Base-by-base conservation (phyloP, 805 yeast species). In the Candida endomychidarum region DNA sequence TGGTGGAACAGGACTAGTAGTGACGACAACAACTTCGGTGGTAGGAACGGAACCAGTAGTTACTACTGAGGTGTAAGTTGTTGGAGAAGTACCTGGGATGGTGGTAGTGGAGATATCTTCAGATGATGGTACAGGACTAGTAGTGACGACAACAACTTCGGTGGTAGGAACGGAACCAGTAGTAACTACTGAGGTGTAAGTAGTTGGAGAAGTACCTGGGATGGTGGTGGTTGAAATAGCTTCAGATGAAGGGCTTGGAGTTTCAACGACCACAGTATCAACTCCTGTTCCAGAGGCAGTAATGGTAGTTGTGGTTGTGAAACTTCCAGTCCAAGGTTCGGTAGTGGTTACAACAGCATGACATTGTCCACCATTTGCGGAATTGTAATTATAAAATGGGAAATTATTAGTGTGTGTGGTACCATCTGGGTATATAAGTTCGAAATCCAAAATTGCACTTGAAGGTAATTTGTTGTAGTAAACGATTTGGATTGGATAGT, bases 401-500 rank as follows among this genome's bases (percentile, higher is more conserved):
- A 20, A 6, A 21, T 27, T 19, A 20, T 17, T 27, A 3, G 22
- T 22, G n/a, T 14, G 11, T 8, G 3, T 7, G 3, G 28, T 29
- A 20, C 40, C 34, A 17, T 19, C 29, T 18, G 44, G 44, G 11
- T 16, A 12, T 5, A 14, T n/a, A 3, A 36, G 15, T 11, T 11
- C 16, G 17, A 31, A 16, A 6, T n/a, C 5, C 12, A 41, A 17
- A 3, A 4, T 18, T 15, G 25, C 28, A 3, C 28, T 23, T 4
- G 20, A 22, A 11, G 33, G 37, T 8, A 6, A 14, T 16, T 20
- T 26, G n/a, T 33, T 17, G 10, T 37, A 41, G 24, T 21, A 25
- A 6, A 32, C 9, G 10, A 41, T 19, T 23, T 41, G n/a, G 4
- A 41, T 33, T 18, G 45, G 45, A 33, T 37, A 37, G 19, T 37